Conservation (phyloP, 768 basidiomycete genomes). For the Russula dissimulans region DNA sequence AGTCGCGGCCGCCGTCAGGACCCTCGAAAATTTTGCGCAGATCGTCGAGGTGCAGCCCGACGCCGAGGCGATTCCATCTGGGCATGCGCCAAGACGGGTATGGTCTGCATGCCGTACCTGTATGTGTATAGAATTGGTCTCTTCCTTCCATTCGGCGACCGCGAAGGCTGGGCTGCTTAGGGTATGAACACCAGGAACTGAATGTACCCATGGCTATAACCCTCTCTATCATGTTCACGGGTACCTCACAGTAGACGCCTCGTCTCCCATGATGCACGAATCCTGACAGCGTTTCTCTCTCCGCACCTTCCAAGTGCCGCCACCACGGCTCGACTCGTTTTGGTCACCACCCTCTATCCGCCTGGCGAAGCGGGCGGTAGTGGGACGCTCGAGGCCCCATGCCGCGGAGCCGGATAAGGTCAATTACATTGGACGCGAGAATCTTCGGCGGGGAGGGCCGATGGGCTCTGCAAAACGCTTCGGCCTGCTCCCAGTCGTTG, state of each 20-base stretch:
- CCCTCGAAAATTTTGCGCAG: conserved; percentile 68
- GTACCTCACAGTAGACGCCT: conserved; percentile 58
- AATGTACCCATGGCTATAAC: conserved; percentile 49
- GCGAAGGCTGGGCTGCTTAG: too few relatives aligned
- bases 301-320: conserved; percentile 33
- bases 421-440: conserved; percentile 43
- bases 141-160: not conserved
- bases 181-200: not conserved
- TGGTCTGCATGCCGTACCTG: conserved; percentile 52
- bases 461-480: conserved; percentile 38
- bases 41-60: conserved; percentile 61
- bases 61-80: conserved; percentile 62
- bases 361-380: conserved; percentile 36
- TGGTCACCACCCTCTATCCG: conserved; percentile 29
- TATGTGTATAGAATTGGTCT: conserved; percentile 19
- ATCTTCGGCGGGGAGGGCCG: conserved; percentile 36
- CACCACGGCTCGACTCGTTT: conserved; percentile 23
- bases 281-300: conserved; percentile 38
- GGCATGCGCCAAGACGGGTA: conserved; percentile 60
- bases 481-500: conserved; percentile 44
- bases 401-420: conserved; percentile 41
- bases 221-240: conserved; percentile 48
- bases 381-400: conserved; percentile 44
- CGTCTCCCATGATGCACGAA: conserved; percentile 47
- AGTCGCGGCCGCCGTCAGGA: conserved; percentile 49